Percentiles rank a stretch among this genome's conserved stretches.
phyloP scores from a whole-genome alignment of 2,329 filamentous ascomycete species.

The Coniochaeta sp. region DNA sequence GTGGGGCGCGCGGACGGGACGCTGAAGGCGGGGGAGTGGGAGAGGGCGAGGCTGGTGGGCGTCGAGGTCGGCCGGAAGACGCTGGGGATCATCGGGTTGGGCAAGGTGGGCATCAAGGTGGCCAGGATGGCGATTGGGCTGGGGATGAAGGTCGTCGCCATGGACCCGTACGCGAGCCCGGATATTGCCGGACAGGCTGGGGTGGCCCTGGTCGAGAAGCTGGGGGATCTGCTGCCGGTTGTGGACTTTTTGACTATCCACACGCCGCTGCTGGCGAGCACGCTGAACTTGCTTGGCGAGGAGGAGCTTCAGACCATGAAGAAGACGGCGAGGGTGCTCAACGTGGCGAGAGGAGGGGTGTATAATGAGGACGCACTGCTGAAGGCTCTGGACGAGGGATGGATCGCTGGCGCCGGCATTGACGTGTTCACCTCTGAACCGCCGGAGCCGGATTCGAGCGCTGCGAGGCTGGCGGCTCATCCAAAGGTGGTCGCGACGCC shows the following conservation, averaged over 20 bases:
- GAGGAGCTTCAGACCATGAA: slow-evolving; percentile 66
- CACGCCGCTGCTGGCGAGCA: slow-evolving; percentile 71
- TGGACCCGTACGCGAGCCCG: slow-evolving; percentile 70
- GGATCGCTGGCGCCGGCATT: slow-evolving; percentile 68
- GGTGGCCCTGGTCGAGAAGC: slow-evolving; percentile 51
- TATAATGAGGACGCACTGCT: slow-evolving; percentile 71
- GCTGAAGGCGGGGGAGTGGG: slow-evolving; percentile 67
- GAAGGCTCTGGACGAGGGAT: slow-evolving; percentile 59
- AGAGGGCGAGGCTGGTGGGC: slow-evolving; percentile 65
- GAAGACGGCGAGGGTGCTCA: slow-evolving; percentile 63
- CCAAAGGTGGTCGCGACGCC: slow-evolving; percentile 70
- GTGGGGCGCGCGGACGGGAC: slow-evolving; percentile 62
- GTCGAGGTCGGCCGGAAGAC: slow-evolving; percentile 73
- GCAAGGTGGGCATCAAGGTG: slow-evolving; percentile 78
- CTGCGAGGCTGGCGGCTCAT: slow-evolving; percentile 57
- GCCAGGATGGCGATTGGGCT: slow-evolving; percentile 71
- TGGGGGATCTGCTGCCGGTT: slow-evolving; percentile 54
- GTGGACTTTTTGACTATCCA: slow-evolving; percentile 77
- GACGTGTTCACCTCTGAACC: slow-evolving; percentile 78
- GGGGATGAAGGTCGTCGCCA: slow-evolving; percentile 67
- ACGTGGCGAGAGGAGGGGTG: slow-evolving; percentile 73
- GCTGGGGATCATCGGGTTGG: slow-evolving; percentile 68
- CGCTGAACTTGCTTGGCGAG: slow-evolving; percentile 63
- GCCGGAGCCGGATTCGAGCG: slow-evolving; percentile 44
- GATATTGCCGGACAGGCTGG: slow-evolving; percentile 63